Evolutionary conservation across 148 eudicot species (phyloP).

Genomic region (Amaranthus palmeri): DNA sequence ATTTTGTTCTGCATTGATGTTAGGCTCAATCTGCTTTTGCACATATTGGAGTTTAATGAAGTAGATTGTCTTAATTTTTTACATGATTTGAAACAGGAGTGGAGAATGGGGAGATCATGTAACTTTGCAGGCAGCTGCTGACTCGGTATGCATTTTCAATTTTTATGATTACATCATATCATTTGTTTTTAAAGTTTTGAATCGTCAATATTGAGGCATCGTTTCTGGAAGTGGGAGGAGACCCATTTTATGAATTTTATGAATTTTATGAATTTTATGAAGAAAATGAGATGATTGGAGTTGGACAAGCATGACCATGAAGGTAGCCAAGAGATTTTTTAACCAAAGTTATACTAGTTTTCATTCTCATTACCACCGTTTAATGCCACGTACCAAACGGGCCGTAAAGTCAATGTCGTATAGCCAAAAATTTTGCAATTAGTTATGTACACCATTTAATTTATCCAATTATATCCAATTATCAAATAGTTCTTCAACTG

Average conservation of each 20-base stretch:
- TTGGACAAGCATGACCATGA: too few relatives aligned
- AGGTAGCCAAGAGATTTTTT: too few relatives aligned
- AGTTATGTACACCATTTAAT: too few relatives aligned
- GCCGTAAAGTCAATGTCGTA: too few relatives aligned
- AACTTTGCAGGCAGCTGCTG: constrained; percentile 47
- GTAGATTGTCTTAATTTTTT: constrained; percentile 1
- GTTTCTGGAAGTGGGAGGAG: not conserved
- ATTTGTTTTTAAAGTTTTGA: not conserved
- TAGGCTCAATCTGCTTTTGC: not conserved
- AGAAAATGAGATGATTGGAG: too few relatives aligned
- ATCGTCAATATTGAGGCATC: not conserved
- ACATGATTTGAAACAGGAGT: constrained; percentile 41
- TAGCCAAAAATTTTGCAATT: too few relatives aligned
- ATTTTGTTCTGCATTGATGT: not conserved
- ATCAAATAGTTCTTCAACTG: too few relatives aligned
- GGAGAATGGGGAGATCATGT: constrained; percentile 72
- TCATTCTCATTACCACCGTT: too few relatives aligned
- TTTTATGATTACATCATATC: not conserved
- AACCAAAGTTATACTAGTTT: too few relatives aligned
- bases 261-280: too few relatives aligned
- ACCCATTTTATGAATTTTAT: not conserved
- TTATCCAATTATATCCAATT: too few relatives aligned
- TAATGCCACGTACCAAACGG: too few relatives aligned
- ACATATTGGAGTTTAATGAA: not conserved
- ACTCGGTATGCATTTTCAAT: constrained; percentile 24